Conservation (phyloP, 2,329 filamentous ascomycete species). For the Hypoxylon sp. region DNA sequence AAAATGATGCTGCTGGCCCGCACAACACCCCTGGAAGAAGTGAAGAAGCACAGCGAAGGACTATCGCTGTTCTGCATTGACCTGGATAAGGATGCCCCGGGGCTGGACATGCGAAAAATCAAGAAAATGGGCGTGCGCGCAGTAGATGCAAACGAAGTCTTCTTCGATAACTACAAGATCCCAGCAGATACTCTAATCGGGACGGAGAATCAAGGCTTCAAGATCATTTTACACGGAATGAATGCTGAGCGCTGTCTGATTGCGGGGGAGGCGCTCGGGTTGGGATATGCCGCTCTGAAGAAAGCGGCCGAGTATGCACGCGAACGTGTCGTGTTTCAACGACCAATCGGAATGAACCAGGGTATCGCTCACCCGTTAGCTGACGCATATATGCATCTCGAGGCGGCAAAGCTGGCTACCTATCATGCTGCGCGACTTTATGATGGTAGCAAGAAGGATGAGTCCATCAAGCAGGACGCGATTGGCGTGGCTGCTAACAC, state of each 20-base stretch:
- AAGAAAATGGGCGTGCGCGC: constrained; percentile 89
- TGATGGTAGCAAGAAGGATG: constrained; percentile 64
- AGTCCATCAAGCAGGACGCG: constrained; percentile 66
- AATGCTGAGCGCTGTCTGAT: constrained; percentile 83
- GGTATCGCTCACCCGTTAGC: constrained; percentile 76
- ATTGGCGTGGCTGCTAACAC: constrained; percentile 77
- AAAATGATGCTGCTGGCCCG: constrained; percentile 88
- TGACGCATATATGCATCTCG: constrained; percentile 74
- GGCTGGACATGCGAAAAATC: constrained; percentile 78
- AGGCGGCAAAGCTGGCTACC: constrained; percentile 75
- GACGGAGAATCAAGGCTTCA: constrained; percentile 81
- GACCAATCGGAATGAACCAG: constrained; percentile 77
- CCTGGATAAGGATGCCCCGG: constrained; percentile 72
- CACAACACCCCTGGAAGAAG: constrained; percentile 78
- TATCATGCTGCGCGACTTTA: constrained; percentile 76
- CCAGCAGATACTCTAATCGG: constrained; percentile 77
- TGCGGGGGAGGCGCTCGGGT: constrained; percentile 83
- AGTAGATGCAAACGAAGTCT: constrained; percentile 88
- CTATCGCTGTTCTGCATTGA: constrained; percentile 87
- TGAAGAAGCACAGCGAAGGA: constrained; percentile 78
- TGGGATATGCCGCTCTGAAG: constrained; percentile 80
- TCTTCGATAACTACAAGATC: constrained; percentile 84
- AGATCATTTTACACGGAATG: constrained; percentile 83
- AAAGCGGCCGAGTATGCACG: constrained; percentile 76
- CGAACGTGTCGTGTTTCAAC: constrained; percentile 75